Base-by-base conservation (phyloP, 2,329 filamentous ascomycete genomes). In the Clarireedia homoeocarpa region DNA sequence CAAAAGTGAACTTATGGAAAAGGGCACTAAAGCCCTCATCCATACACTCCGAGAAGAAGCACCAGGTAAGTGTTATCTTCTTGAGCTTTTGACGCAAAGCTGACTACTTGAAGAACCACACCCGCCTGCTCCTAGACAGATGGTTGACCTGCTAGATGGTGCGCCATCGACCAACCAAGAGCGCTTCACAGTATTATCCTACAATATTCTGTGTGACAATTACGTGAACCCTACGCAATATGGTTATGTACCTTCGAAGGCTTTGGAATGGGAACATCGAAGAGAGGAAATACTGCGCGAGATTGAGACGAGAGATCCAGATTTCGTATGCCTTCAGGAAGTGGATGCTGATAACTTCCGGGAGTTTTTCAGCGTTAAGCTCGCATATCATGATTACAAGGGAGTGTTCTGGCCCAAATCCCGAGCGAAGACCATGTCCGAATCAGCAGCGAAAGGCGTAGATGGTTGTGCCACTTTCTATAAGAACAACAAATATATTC, bases 381-480 rank as follows among this genome's bases (percentile, higher is more conserved):
- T 99, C 57, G 89, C 89, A 2, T 85, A 89, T 64, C 80, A 87
- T 65, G 91, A 92, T 62, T 99, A 97, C 79, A 95, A 91, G 74
- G 92, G 94, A 24, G 85, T 96, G 3, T 95, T 92, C 69, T 96
- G 88, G 82, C 89, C 91, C 46, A 92, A 95, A 71, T 86, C 88
- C 44, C 84, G 94, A 67, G 89, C 91, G 38, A 88, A 88, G 73
- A 96, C 92, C 7, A 95, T 97, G 89, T 82, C 82, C 14, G 90
- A 95, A 67, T 89, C 87, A 72, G 90, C 96, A 63, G 88, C 91
- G 5, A 88, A 87, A 66, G 77, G 80, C n/a, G 92, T 99, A 12
- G 94, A 99, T 72, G 94, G 94, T 10, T 97, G 94, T 72, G 94
- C 94, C 36, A 92, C 91, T 51, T 97, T 99, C 73, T 97, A 89